Evolutionary conservation across 2,329 filamentous ascomycete genomes (phyloP), one percentile per base, ranked within the genome.

Genomic region (Botrytis pseudocinerea): DNA sequence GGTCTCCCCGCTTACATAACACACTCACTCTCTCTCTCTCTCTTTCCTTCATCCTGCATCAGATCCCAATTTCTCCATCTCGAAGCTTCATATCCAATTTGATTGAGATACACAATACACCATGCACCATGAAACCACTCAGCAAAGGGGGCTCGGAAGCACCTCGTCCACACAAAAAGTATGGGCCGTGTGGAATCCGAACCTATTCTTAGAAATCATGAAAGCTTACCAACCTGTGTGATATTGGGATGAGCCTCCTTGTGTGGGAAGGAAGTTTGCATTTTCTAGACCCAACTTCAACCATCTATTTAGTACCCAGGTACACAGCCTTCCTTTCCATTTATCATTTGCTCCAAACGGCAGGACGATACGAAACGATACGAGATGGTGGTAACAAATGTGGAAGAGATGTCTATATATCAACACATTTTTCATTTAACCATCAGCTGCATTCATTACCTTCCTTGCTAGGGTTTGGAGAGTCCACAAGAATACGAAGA

Each of bases 401-500:
- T 8, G 38, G 9, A 38, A 38, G 38, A 38, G 7, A 38, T 38
- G 38, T 38, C 38, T 38, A 64, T 8, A 60, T 38, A 60, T 38
- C 18, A 32, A 64, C n/a, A n/a, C 40, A 28, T 32, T 46, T 20
- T 32, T 16, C 35, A 40, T 40, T 62, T 18, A 40, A 46, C 46
- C n/a, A 28, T 44, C 40, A 14, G 8, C 61, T 9, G 22, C 20
- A n/a, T 51, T 22, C 46, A 51, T 51, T 51, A 51, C 22, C 44
- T 48, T 25, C 32, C 44, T 48, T 25, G 1, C 63, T 35, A 48
- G 9, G 32, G 3, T 10, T 14, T 7, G 25, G 28, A 6, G 5
- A 38, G 32, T 51, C 44, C 63, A 66, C 63, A 38, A 38, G 44
- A 66, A 65, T 32, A 46, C 46, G 63, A 32, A 51, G 44, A 66